Evolutionary conservation across 2,329 filamentous ascomycete species (phyloP).

Genomic region (Aspergillaceae sp.): DNA sequence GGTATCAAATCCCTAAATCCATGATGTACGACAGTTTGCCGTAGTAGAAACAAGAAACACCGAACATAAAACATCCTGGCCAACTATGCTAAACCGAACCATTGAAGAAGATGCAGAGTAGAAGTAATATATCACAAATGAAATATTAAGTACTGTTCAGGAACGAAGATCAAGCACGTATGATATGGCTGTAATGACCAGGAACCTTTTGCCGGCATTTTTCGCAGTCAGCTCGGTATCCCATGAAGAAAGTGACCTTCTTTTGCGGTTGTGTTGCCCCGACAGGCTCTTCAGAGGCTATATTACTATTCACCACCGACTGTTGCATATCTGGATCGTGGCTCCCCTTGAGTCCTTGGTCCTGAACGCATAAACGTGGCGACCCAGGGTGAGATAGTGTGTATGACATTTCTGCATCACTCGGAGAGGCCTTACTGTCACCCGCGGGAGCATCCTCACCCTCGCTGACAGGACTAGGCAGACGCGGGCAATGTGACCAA

Average conservation of each 20-base stretch:
- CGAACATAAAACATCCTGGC: too few relatives aligned
- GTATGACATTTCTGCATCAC: slow-evolving; percentile 13
- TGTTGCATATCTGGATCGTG: slow-evolving; percentile 1
- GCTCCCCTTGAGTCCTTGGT: too few relatives aligned
- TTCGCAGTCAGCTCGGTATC: slow-evolving; percentile 67
- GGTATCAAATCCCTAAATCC: too few relatives aligned
- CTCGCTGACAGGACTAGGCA: slow-evolving; percentile 36
- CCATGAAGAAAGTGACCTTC: slow-evolving; percentile 67
- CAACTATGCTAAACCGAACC: too few relatives aligned
- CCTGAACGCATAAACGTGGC: neutral
- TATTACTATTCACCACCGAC: neutral
- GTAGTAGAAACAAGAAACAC: too few relatives aligned
- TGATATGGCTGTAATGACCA: slow-evolving; percentile 73
- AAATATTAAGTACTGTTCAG: too few relatives aligned
- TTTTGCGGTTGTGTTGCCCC: slow-evolving; percentile 2
- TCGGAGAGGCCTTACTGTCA: slow-evolving; percentile 4
- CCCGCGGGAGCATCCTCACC: slow-evolving; percentile 15
- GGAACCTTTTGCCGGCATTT: slow-evolving; percentile 67
- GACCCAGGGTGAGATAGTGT: slow-evolving; percentile 4
- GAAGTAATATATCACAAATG: too few relatives aligned
- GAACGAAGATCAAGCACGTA: slow-evolving; percentile 27
- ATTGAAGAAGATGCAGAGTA: too few relatives aligned
- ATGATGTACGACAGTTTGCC: too few relatives aligned
- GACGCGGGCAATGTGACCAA: slow-evolving; percentile 18
- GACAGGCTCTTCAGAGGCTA: neutral